Base-by-base conservation (phyloP, 495 filamentous ascomycete species). In the Amphirosellinia nigrospora region DNA sequence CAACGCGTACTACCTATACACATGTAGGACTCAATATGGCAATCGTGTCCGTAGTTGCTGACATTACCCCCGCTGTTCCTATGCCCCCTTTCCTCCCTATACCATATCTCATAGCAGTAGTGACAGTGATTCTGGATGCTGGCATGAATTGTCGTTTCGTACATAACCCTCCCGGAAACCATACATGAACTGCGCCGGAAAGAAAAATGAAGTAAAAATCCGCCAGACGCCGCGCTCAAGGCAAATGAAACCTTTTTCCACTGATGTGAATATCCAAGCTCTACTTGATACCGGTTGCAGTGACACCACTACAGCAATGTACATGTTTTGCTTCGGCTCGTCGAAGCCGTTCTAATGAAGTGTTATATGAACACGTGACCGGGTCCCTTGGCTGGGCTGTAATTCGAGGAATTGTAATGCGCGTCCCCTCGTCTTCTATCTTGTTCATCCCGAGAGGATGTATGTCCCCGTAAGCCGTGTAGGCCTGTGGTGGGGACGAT, bases 401-500 rank as follows among this genome's bases (percentile, higher is more conserved):
- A 73, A 65, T 69, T 71, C n/a, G 76, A 68, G 23, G 74, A 71
- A 21, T 28, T 62, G 65, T 73, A 73, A 45, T 60, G 52, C 64
- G 34, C 67, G 9, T 75, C 70, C 46, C 72, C 73, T 78, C 64
- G 30, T 69, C 71, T 77, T 78, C 83, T 80, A 84, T 82, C 68
- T 79, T 75, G 72, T 85, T 84, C 81, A 86, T 83, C 23, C 76
- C 82, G 59, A 84, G 69, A 4, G 82, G 83, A 69, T 86, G 85
- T 75, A 83, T 79, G 32, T 77, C 75, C 21, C 75, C 58, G 45
- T 77, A 74, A 50, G 74, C 59, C 5, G 77, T 73, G 68, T 73
- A 73, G 55, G 64, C 69, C 26, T 70, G 43, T 3, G 74, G 43
- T 41, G 69, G 72, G 16, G 74, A 45, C 26, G 74, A 66, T 43